These are phyloP conservation scores for Pyrenophora graminea DNA, from an alignment of 2,329 filamentous ascomycete species.

Conservation along the genomic window DNA sequence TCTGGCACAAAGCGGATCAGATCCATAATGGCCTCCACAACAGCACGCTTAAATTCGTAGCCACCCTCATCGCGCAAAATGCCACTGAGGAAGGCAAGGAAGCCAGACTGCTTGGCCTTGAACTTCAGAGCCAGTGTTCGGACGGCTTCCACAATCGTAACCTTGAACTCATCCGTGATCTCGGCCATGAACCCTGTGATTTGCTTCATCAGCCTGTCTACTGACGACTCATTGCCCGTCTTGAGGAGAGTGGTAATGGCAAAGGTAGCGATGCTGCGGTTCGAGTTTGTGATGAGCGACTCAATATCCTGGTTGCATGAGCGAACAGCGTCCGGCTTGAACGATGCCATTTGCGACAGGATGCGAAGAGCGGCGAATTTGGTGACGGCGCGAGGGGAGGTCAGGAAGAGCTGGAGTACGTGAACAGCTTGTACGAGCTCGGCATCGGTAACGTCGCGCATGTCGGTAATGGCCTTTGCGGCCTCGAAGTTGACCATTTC, in stretches of 20 bases:
- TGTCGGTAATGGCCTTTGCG: constrained; percentile 94
- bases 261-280: constrained; percentile 96
- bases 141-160: constrained; percentile 99
- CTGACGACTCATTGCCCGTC: constrained; percentile 96
- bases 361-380: constrained; percentile 98
- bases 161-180: constrained; percentile 99
- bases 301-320: constrained; percentile 98
- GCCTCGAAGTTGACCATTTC: constrained; percentile 94
- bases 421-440: constrained; percentile 93
- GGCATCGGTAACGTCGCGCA: constrained; percentile 88
- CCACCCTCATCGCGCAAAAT: constrained; percentile 95
- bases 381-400: constrained; percentile 90
- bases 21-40: constrained; percentile 99
- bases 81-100: constrained; percentile 96
- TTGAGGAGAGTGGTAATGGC: constrained; percentile 97
- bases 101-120: constrained; percentile 95
- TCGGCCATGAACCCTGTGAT: constrained; percentile 98
- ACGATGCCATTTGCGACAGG: constrained; percentile 92
- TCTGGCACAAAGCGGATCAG: constrained; percentile 98
- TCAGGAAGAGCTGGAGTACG: constrained; percentile 94
- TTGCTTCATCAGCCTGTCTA: constrained; percentile 97
- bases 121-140: constrained; percentile 96
- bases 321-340: constrained; percentile 91
- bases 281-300: constrained; percentile 92
- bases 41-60: constrained; percentile 96